A percentile compares a stretch with the other conserved stretches of the same genome.
These are phyloP conservation scores for Trifolium dubium DNA, from an alignment of 306 rosid species.

Conservation along the genomic window DNA sequence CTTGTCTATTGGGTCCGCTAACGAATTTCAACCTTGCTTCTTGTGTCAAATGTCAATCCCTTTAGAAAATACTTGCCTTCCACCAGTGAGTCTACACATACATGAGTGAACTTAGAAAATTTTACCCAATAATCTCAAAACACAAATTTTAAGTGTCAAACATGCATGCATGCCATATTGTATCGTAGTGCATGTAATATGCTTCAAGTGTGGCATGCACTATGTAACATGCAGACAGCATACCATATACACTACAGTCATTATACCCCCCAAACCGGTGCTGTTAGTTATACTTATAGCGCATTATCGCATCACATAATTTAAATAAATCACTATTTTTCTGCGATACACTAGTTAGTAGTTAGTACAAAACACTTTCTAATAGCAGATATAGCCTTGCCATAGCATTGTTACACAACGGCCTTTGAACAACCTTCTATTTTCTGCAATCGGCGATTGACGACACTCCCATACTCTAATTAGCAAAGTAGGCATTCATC, in stretches of 20 bases:
- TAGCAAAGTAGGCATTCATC: conserved; percentile 24
- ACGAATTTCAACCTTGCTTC: neutral
- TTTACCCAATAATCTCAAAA: neutral
- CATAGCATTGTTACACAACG: neutral
- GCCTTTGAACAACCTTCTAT: neutral
- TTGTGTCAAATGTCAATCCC: conserved; percentile 9
- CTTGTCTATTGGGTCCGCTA: too few species aligned
- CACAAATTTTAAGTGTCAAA: neutral
- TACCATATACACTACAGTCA: neutral
- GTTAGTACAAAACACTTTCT: too few species aligned
- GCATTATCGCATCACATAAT: neutral
- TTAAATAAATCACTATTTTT: neutral
- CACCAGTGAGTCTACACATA: neutral
- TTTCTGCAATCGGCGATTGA: neutral
- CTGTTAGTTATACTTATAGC: neutral
- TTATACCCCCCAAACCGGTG: neutral
- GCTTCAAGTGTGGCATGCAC: conserved; percentile 13
- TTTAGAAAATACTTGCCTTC: neutral
- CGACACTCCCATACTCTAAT: neutral
- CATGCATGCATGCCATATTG: conserved; percentile 13
- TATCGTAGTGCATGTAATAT: conserved; percentile 8
- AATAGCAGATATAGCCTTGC: too few species aligned
- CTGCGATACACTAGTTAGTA: neutral
- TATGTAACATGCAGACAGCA: neutral
- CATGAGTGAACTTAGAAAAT: neutral